Conservation (phyloP, 352 stramenopile genomes). For the Phytophthora hybrid region DNA sequence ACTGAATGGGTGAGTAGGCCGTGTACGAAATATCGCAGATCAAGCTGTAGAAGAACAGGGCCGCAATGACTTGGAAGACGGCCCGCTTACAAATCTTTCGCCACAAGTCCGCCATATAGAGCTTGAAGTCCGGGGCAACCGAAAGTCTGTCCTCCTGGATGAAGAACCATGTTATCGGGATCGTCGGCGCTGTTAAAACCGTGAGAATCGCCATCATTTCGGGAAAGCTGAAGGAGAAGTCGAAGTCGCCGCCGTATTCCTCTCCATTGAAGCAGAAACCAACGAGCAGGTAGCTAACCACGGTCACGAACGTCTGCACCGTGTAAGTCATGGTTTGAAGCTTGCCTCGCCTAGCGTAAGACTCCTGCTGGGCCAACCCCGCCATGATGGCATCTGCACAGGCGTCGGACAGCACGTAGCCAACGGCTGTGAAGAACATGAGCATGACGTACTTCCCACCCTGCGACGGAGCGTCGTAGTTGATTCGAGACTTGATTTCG, state of each 20-base stretch:
- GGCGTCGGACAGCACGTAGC: constrained; percentile 57
- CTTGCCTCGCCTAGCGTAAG: constrained; percentile 47
- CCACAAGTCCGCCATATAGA: constrained; percentile 49
- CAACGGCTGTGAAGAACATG: constrained; percentile 55
- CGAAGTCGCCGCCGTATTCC: constrained; percentile 50
- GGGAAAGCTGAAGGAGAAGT: constrained; percentile 48
- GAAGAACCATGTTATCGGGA: constrained; percentile 59
- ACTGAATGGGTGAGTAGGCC: constrained; percentile 39
- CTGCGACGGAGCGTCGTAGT: constrained; percentile 43
- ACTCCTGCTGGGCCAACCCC: constrained; percentile 63
- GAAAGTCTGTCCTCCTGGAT: constrained; percentile 39
- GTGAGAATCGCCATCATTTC: constrained; percentile 45
- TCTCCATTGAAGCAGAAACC: constrained; percentile 56
- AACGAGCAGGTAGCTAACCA: constrained; percentile 50
- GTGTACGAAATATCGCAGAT: constrained; percentile 39
- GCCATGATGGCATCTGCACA: constrained; percentile 61
- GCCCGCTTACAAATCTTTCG: constrained; percentile 44
- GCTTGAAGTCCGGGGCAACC: constrained; percentile 29
- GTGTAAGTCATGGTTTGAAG: constrained; percentile 62
- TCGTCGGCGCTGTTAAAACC: constrained; percentile 43
- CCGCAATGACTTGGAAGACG: constrained; percentile 59
- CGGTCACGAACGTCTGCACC: constrained; percentile 46
- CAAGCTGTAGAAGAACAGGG: constrained; percentile 48
- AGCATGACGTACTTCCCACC: constrained; percentile 51
- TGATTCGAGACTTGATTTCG: constrained; percentile 43